Percentiles rank a stretch among this genome's conserved stretches.
phyloP scores from a whole-genome alignment of 2,329 filamentous ascomycete genomes.

The Colletotrichum somersetense region DNA sequence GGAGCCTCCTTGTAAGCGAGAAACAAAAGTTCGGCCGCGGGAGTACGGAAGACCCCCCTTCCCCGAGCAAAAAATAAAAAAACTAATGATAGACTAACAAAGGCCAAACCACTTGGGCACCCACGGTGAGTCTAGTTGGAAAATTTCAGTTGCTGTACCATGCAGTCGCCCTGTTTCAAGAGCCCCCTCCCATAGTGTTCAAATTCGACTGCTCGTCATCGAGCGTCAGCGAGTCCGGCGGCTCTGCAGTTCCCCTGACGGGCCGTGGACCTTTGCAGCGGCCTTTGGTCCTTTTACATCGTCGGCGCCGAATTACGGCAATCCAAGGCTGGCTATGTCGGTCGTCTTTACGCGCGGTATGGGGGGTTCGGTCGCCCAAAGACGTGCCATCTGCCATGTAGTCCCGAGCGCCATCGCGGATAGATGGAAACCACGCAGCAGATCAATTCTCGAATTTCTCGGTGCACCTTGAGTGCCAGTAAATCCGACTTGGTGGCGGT shows the following conservation, averaged over 20 bases:
- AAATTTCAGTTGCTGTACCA: conserved; percentile 15
- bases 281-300: not conserved
- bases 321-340: not conserved
- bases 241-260: not conserved
- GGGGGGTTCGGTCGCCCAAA: not conserved
- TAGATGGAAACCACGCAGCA: not conserved
- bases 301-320: conserved; percentile 1
- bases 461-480: not conserved
- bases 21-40: conserved; percentile 6
- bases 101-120: not conserved
- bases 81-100: too few species aligned
- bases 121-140: conserved; percentile 15
- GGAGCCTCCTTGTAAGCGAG: conserved; percentile 17
- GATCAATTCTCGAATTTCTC: not conserved
- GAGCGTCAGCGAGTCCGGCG: not conserved
- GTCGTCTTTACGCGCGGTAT: conserved; percentile 7
- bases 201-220: not conserved
- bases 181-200: not conserved
- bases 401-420: conserved; percentile 15
- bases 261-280: not conserved
- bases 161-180: conserved; percentile 28
- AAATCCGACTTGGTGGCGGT: not conserved
- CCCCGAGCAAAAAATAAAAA: too few species aligned
- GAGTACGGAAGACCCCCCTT: conserved; percentile 5
- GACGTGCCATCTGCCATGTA: too few species aligned